These are phyloP conservation scores for Zygnema circumcarinatum DNA, from an alignment of 139 green algal genomes.

Conservation along the genomic window DNA sequence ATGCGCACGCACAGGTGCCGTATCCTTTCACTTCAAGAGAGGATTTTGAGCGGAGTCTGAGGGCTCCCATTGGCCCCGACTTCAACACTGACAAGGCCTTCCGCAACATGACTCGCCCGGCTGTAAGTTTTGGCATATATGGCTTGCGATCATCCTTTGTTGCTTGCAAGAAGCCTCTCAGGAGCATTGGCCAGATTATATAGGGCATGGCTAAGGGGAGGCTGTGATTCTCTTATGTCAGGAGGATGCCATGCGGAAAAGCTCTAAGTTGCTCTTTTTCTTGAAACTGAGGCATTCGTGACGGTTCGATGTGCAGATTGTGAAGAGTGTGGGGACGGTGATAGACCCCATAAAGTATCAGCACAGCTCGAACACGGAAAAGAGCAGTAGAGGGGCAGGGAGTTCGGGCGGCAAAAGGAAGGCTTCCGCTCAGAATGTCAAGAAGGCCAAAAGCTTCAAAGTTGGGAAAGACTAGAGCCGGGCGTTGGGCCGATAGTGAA, in stretches of 20 bases:
- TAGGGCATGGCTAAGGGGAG: too few relatives aligned
- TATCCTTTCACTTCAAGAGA: conserved; percentile 71
- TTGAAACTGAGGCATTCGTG: background rate
- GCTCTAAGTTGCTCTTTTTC: background rate
- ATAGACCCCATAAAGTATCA: conserved; percentile 39
- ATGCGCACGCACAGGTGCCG: conserved; percentile 71
- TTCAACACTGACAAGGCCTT: conserved; percentile 86
- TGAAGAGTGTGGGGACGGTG: conserved; percentile 7
- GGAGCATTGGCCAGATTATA: background rate
- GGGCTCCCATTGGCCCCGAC: conserved; percentile 84
- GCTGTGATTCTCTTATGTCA: background rate
- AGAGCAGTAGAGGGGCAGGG: background rate
- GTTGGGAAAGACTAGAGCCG: too few relatives aligned
- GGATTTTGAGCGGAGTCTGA: conserved; percentile 76
- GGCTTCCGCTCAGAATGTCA: too few relatives aligned
- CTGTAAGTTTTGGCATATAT: conserved; percentile 15
- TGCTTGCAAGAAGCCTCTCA: background rate
- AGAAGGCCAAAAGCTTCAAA: too few relatives aligned
- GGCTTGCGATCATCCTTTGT: background rate
- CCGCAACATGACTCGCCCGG: conserved; percentile 81
- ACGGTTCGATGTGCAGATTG: background rate
- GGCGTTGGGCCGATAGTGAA: too few relatives aligned
- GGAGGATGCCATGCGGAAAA: background rate
- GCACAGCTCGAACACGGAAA: background rate
- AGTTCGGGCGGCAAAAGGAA: background rate